These are phyloP conservation scores for Porcisia hertigi DNA, from an alignment of 208 protist species.

Conservation along the genomic window DNA sequence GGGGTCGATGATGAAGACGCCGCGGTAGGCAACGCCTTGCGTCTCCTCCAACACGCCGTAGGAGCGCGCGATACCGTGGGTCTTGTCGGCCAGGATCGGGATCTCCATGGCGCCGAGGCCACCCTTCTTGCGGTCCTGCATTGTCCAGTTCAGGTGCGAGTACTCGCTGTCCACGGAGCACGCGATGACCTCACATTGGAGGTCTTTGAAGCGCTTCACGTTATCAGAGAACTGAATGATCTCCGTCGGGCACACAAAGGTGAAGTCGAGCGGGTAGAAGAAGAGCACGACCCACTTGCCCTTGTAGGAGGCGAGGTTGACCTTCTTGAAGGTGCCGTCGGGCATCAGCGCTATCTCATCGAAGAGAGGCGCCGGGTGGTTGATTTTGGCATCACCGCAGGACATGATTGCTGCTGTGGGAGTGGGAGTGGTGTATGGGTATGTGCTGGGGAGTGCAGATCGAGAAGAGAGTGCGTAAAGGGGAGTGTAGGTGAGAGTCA, in stretches of 20 bases:
- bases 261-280: slow-evolving; percentile 98
- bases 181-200: slow-evolving; percentile 91
- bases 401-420: slow-evolving; percentile 1
- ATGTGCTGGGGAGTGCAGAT: neutral
- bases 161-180: slow-evolving; percentile 95
- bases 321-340: slow-evolving; percentile 94
- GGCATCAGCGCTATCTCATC: slow-evolving; percentile 90
- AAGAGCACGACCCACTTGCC: slow-evolving; percentile 96
- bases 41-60: slow-evolving; percentile 95
- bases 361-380: slow-evolving; percentile 92
- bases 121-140: slow-evolving; percentile 94
- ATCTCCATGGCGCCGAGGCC: slow-evolving; percentile 96
- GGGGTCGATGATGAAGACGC: slow-evolving; percentile 96
- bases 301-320: slow-evolving; percentile 90
- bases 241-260: slow-evolving; percentile 98
- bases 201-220: slow-evolving; percentile 87
- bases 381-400: slow-evolving; percentile 12
- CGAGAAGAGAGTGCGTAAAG: neutral
- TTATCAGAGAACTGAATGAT: slow-evolving; percentile 96
- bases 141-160: slow-evolving; percentile 96
- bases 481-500: neutral
- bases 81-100: slow-evolving; percentile 96
- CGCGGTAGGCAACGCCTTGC: slow-evolving; percentile 89
- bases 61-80: slow-evolving; percentile 86
- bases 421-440: neutral